Base-by-base conservation (phyloP, 306 rosid genomes). In the Mimosa pudica region DNA sequence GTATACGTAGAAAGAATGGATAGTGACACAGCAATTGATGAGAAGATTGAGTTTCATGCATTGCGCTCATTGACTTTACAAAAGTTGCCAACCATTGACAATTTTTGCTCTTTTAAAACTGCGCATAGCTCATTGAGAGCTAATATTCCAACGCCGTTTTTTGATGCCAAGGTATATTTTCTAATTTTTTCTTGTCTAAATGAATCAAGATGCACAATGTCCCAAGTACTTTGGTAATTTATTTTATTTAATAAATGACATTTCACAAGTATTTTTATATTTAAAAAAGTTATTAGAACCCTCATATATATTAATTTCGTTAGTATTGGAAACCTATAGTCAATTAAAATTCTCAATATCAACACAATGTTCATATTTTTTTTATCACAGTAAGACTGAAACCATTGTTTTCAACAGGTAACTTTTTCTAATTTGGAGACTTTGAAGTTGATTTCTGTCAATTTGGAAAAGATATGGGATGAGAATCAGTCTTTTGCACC, bases 401-500 rank as follows among this genome's bases (percentile, higher is more conserved):
- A 57, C 24, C 1, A 6, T 57, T 3, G 42, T 54, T 58, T 8
- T 58, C 3, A 2, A 38, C n/a, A 70, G 76, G 70, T 78, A 24
- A 20, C 14, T 44, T 78, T 78, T 6, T 46, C 76, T 4, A 71
- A 55, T 18, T 24, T 82, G 57, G 41, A 78, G 72, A 82, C 18
- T 6, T 14, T 82, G 33, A 55, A 55, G 71, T 18, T 79, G 49
- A 30, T 70, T 16, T 46, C 82, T 1, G 13, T 82, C 33, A 64
- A 38, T 10, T 18, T 77, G 8, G 17, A 77, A 5, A 63, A 45
- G 52, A 52, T 82, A 16, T 82, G 84, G 79, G 76, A 75, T 33
- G 45, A 81, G 2, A 0, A 80, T 10, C 69, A 73, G 17, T 36
- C 9, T 35, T 13, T 13, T 9, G 11, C 5, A 14, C 32, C 62